Percentiles rank a stretch among this genome's conserved stretches.
phyloP scores from a whole-genome alignment of 2,329 filamentous ascomycete genomes.

The Aspergillus spinulosporus region DNA sequence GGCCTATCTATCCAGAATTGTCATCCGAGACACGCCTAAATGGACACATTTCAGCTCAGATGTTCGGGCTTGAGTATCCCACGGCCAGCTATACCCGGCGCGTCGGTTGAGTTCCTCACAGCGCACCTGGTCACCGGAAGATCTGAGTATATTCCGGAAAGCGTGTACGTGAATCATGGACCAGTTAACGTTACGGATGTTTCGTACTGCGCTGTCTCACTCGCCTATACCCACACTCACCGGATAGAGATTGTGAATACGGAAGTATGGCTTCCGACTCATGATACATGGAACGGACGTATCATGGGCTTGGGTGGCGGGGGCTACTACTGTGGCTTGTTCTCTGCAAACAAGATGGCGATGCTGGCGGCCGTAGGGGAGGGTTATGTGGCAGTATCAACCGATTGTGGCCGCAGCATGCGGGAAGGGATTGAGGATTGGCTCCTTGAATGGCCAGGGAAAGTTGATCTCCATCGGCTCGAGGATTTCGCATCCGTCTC shows the following conservation, averaged over 20 bases:
- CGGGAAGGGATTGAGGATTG: neutral
- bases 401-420: slow-evolving; percentile 6
- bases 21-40: neutral
- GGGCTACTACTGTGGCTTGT: slow-evolving; percentile 1
- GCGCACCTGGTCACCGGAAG: neutral
- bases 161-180: slow-evolving; percentile 4
- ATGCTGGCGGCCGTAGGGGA: slow-evolving; percentile 3
- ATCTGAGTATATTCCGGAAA: neutral
- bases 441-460: neutral
- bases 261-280: slow-evolving; percentile 11
- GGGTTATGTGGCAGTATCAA: slow-evolving; percentile 12
- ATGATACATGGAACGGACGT: slow-evolving; percentile 5
- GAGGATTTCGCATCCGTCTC: slow-evolving; percentile 35
- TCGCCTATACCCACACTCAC: slow-evolving; percentile 7
- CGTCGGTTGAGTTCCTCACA: neutral
- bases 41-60: neutral
- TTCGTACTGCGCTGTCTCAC: slow-evolving; percentile 8
- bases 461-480: neutral
- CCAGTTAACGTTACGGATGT: slow-evolving; percentile 2
- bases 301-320: slow-evolving; percentile 12
- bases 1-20: too few species aligned
- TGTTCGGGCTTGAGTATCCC: slow-evolving; percentile 4
- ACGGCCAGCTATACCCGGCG: neutral
- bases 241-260: slow-evolving; percentile 4
- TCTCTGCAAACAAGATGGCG: neutral